Base-by-base conservation (phyloP, 768 basidiomycete genomes). In the Mycena epipterygia region DNA sequence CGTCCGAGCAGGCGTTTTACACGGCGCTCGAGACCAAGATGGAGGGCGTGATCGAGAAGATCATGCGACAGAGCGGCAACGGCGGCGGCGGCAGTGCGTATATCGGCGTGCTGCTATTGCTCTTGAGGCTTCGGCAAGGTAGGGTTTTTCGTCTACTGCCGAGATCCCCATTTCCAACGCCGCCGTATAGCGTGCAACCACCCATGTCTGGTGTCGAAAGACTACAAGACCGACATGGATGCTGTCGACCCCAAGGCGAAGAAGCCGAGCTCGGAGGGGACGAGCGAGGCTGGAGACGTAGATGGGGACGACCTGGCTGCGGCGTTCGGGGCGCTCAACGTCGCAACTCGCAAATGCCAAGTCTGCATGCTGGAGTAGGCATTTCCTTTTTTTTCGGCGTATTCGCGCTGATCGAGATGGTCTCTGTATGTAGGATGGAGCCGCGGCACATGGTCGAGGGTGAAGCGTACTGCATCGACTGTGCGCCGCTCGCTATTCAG, bases 81-180 rank as follows among this genome's bases (percentile, higher is more conserved):
- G 83, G 88, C 30, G 85, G 82, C 6, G 83, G 88, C 32, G 85
- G 86, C 53, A 86, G 87, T 72, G 89, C 85, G 52, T 94, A 95
- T 77, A 93, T 92, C 0, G 87, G 88, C 39, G 89, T 95, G 7
- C 82, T 95, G 73, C 83, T 93, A 19, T 78, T 94, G 35, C 85
- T 94, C 70, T 86, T 98, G 55, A 89, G 97, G 33, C 85, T 98
- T 53, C 91, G 97, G 32, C 97, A 99, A 88, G 95, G 97, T 93
- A 69, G 32, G 78, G 42, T 8, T 25, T 4, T 27, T 48, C 55
- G 65, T 30, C 57, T n/a, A 29, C 21, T n/a, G n/a, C 32, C 5
- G 7, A 2, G 25, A 25, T 53, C 64, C 46, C 11, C 6, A 39
- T n/a, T 53, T n/a, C n/a, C n/a, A 16, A 64, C 16, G 5, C 27